These are phyloP conservation scores for Wickerhamiella domercqiae DNA, from an alignment of 805 yeast genomes.

Conservation along the genomic window DNA sequence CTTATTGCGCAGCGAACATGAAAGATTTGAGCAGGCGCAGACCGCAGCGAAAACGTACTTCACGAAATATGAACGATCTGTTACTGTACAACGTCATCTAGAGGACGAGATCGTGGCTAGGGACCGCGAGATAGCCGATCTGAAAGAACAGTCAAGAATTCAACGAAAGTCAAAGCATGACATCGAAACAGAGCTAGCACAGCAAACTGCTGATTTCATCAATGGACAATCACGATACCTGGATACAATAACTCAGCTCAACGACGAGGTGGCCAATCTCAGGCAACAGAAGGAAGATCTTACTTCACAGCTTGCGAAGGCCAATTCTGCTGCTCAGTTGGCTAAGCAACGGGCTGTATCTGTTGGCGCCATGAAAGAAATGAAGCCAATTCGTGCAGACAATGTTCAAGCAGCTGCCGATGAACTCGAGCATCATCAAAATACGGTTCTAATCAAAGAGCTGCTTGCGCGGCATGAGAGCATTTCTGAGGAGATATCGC, in stretches of 20 bases:
- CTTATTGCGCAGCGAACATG: no score
- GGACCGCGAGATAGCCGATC: conserved; percentile 11
- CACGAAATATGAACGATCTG: conserved; percentile 5
- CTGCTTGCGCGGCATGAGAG: conserved; percentile 18
- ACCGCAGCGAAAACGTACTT: no score
- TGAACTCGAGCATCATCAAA: conserved; percentile 18
- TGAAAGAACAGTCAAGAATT: conserved; percentile 14
- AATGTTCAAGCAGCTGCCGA: conserved; percentile 12
- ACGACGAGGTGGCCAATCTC: conserved; percentile 13
- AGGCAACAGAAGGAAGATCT: conserved; percentile 6
- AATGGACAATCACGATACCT: conserved; percentile 18
- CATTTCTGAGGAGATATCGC: conserved; percentile 29
- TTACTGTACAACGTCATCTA: conserved; percentile 14
- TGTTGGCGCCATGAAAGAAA: background rate
- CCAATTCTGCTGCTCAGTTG: background rate
- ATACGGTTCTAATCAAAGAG: conserved; percentile 20
- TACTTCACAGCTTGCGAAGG: background rate
- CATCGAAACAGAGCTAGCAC: conserved; percentile 18
- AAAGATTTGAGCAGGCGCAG: no score
- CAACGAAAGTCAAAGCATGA: conserved; percentile 13
- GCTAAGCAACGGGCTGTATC: background rate
- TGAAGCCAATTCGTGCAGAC: conserved; percentile 1
- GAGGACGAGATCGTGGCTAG: conserved; percentile 20
- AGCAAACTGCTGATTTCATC: conserved; percentile 19
- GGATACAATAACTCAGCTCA: conserved; percentile 13